Conservation (phyloP, 192 early-diverging fungal species). For the Backusella macrospora region DNA sequence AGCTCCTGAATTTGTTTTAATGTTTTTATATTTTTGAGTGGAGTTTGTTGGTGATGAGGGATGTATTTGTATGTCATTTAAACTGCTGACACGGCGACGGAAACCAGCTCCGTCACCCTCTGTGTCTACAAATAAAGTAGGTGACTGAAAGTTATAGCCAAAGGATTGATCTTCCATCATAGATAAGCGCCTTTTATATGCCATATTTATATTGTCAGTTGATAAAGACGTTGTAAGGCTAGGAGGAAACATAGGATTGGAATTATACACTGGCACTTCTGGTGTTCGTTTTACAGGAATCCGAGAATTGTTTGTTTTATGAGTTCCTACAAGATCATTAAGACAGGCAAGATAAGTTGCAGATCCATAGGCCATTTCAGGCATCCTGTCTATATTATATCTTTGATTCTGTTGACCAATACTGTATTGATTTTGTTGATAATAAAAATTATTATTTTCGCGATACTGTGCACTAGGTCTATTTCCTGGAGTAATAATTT, state of each 20-base stretch:
- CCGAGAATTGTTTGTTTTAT: slow-evolving; percentile 52
- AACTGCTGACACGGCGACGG: slow-evolving; percentile 52
- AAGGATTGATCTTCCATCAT: slow-evolving; percentile 13
- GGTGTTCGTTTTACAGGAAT: slow-evolving; percentile 40
- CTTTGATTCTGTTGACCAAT: slow-evolving; percentile 11
- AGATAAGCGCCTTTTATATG: not conserved
- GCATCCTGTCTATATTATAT: slow-evolving; percentile 28
- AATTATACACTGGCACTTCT: not conserved
- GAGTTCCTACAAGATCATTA: slow-evolving; percentile 72
- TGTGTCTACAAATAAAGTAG: not conserved
- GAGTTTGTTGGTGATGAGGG: not conserved
- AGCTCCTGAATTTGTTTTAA: not conserved
- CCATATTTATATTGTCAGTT: not conserved
- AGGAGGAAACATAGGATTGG: not conserved
- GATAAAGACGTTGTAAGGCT: not conserved
- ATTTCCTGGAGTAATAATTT: slow-evolving; percentile 46
- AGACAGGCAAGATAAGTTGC: slow-evolving; percentile 69
- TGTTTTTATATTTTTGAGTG: not conserved
- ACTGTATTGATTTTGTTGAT: slow-evolving; percentile 30
- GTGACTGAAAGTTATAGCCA: slow-evolving; percentile 7
- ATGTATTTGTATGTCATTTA: slow-evolving; percentile 35
- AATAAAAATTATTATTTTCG: not conserved
- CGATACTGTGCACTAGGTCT: not conserved
- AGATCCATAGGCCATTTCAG: slow-evolving; percentile 32
- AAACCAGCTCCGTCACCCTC: slow-evolving; percentile 24